phyloP scores from a whole-genome alignment of 306 rosid genomes.

The Glycine latifolia region DNA sequence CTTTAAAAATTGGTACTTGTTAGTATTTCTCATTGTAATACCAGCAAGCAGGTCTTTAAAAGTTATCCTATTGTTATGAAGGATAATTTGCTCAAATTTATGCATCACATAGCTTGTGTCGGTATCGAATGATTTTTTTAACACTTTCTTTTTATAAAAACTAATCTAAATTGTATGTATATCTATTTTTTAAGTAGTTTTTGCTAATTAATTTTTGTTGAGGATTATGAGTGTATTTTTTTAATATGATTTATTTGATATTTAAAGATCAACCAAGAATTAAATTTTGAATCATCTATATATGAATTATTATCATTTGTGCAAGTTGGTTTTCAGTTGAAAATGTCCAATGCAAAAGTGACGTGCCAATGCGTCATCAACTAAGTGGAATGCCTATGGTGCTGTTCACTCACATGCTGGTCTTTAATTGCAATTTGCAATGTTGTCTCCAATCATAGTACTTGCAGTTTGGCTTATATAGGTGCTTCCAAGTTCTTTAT shows the following conservation, averaged over 20 bases:
- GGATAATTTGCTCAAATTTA: neutral
- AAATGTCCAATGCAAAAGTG: neutral
- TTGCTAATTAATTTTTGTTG: too few relatives aligned
- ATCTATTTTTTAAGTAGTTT: neutral
- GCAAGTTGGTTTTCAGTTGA: too few relatives aligned
- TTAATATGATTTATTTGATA: too few relatives aligned
- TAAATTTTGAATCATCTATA: too few relatives aligned
- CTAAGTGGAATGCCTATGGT: neutral
- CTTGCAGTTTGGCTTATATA: neutral
- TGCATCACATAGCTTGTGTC: too few relatives aligned
- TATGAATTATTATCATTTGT: too few relatives aligned
- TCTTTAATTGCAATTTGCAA: neutral
- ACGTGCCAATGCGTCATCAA: neutral
- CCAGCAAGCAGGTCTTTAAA: neutral
- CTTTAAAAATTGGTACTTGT: neutral
- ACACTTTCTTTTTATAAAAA: neutral
- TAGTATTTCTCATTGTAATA: neutral
- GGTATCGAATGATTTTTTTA: neutral
- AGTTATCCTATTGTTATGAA: neutral
- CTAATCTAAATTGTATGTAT: neutral
- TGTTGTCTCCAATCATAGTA: neutral
- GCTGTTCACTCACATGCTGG: constrained; percentile 45
- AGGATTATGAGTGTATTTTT: too few relatives aligned
- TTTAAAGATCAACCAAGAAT: too few relatives aligned
- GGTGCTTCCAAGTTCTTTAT: neutral